phyloP scores from a whole-genome alignment of 495 filamentous ascomycete genomes.

The Clavariopsis aquatica region DNA sequence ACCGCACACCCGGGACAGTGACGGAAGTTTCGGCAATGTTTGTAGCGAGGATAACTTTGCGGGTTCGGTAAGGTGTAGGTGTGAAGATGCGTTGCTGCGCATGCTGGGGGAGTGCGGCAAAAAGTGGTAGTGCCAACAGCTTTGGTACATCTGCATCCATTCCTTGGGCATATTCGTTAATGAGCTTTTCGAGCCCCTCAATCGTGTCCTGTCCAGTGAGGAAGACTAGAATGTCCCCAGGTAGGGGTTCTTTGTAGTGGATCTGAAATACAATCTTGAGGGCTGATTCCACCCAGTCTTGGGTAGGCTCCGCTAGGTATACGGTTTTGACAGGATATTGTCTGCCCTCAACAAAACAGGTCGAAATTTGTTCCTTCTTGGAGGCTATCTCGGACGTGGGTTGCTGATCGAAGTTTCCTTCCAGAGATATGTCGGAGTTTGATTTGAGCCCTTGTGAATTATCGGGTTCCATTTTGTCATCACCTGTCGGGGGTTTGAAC shows the following conservation, averaged over 20 bases:
- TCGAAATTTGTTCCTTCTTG: conserved; percentile 42
- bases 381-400: neutral
- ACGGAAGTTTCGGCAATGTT: conserved; percentile 99
- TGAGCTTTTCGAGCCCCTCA: conserved; percentile 73
- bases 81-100: conserved; percentile 85
- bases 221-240: conserved; percentile 92
- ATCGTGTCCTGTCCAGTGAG: conserved; percentile 93
- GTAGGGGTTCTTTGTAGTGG: conserved; percentile 81
- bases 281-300: conserved; percentile 80
- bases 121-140: conserved; percentile 68
- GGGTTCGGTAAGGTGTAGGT: conserved; percentile 69
- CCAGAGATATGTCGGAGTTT: neutral
- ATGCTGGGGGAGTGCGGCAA: conserved; percentile 70
- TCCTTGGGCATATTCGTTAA: conserved; percentile 73
- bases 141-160: conserved; percentile 76
- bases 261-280: conserved; percentile 86
- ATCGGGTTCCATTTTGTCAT: neutral
- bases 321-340: conserved; percentile 82
- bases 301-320: conserved; percentile 73
- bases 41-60: conserved; percentile 89
- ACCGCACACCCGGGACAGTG: conserved; percentile 89
- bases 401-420: neutral
- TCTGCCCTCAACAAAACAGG: conserved; percentile 80
- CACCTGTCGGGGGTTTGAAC: neutral
- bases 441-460: neutral